These are phyloP conservation scores for Avena eriantha DNA, from an alignment of 176 grass and related monocot species.

Conservation along the genomic window DNA sequence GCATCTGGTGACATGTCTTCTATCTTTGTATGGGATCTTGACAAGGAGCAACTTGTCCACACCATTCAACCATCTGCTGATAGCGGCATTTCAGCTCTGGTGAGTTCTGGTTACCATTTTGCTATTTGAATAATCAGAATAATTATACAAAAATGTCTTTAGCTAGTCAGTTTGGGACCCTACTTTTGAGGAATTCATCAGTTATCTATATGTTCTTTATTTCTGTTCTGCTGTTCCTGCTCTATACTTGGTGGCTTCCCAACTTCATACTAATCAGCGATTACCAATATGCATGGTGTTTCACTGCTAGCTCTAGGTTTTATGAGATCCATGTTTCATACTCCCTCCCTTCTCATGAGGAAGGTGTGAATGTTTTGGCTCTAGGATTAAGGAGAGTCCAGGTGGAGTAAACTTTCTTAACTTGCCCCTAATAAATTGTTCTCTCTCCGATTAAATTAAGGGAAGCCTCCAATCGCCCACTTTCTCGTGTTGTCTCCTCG, in stretches of 20 bases:
- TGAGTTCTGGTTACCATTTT: constrained; percentile 52
- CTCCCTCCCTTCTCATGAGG: no score
- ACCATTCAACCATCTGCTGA: constrained; percentile 74
- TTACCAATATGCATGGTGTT: constrained; percentile 13
- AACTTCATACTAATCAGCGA: constrained; percentile 14
- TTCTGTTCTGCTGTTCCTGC: constrained; percentile 25
- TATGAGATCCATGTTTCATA: constrained; percentile 23
- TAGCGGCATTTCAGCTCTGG: constrained; percentile 78
- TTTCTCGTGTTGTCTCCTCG: no score
- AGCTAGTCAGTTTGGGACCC: constrained; percentile 25
- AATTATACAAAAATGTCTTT: constrained; percentile 16
- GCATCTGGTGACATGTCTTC: constrained; percentile 81
- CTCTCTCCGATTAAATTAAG: no score
- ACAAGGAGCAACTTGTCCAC: constrained; percentile 80
- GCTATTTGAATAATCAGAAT: constrained; percentile 19
- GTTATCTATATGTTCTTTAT: constrained; percentile 24
- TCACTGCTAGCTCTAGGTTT: not conserved
- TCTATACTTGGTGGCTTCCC: constrained; percentile 37
- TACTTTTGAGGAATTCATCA: not conserved
- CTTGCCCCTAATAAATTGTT: no score
- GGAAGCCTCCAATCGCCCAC: no score
- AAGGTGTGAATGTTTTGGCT: no score
- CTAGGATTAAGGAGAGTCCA: no score
- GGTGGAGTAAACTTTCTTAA: no score
- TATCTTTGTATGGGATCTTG: constrained; percentile 90